Base-by-base conservation (phyloP, 2,329 filamentous ascomycete species). In the Paecilomyces formosus region DNA sequence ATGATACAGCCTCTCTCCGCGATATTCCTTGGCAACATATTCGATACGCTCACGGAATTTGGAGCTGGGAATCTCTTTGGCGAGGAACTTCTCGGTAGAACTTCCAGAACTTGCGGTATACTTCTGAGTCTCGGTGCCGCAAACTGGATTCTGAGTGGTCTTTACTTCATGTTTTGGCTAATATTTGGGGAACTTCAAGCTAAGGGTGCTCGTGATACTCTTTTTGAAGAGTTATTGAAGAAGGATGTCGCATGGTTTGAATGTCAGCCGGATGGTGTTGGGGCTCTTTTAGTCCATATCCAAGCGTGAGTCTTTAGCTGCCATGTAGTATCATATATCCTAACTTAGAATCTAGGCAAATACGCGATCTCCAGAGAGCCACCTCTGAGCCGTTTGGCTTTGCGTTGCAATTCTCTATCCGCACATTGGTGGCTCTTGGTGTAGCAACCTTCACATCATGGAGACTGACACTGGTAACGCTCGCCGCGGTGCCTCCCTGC, bases 221-320 rank as follows among this genome's bases (percentile, higher is more conserved):
- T 94, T 2, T 96, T 96, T 67, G 66, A 76, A 1, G 82, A 82
- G 1, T 76, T 97, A 35, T 70, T 96, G n/a, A 74, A 78, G 5
- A 90, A 87, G 68, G 85, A 93, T 12, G 84, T 94, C 69, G 80
- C 81, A 53, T 97, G 92, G 92, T 96, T 90, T 67, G 92, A 97
- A 69, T 78, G 80, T 18, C 82, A 87, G 55, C 78, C 83, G 39
- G 85, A 89, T 57, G 93, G 92, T 0, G 81, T 90, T 18, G 82
- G 84, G 0, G 87, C 90, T 18, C 79, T 94, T 50, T 77, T 95
- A 18, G 82, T 87, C 15, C 81, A 86, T 57, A 79, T 92, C 31
- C 88, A 96, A 72, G 86, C 86, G 88, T 92, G 77, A 74, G 86
- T 72, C 56, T 31, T 39, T 26, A 12, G 18, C 13, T 21, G 2